Conservation (phyloP, 2,329 filamentous ascomycete genomes). For the Fusarium annulatum region DNA sequence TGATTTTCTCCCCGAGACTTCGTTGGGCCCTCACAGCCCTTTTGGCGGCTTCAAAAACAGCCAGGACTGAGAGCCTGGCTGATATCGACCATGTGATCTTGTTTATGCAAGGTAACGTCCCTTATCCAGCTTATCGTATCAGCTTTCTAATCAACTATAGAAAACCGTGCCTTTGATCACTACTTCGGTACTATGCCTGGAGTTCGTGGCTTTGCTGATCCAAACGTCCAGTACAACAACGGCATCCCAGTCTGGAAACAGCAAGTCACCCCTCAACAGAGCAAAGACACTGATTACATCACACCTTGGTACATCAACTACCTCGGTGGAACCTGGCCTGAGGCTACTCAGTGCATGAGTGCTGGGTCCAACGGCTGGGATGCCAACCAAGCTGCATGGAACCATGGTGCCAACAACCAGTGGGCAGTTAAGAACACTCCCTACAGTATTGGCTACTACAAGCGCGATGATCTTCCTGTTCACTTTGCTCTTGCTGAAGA, state of each 20-base stretch:
- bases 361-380: conserved; percentile 64
- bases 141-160: not conserved
- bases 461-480: not conserved
- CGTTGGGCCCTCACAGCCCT: not conserved
- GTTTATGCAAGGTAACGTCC: not conserved
- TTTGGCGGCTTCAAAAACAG: not conserved
- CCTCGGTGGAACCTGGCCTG: conserved; percentile 59
- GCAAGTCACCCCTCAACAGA: not conserved
- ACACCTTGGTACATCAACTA: conserved; percentile 65
- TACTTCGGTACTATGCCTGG: conserved; percentile 21
- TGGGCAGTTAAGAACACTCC: conserved; percentile 58
- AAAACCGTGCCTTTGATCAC: conserved; percentile 20
- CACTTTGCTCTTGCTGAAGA: conserved; percentile 11
- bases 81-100: conserved; percentile 19
- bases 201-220: conserved; percentile 18
- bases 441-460: conserved; percentile 11
- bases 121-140: too few species aligned
- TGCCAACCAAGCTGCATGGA: conserved; percentile 63
- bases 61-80: not conserved
- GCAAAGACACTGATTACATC: not conserved
- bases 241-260: conserved; percentile 10
- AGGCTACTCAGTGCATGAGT: conserved; percentile 65
- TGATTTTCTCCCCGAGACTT: not conserved
- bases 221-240: conserved; percentile 7
- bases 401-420: conserved; percentile 62